Conservation (phyloP, 1,139 yeast genomes). For the Pichia sp. region DNA sequence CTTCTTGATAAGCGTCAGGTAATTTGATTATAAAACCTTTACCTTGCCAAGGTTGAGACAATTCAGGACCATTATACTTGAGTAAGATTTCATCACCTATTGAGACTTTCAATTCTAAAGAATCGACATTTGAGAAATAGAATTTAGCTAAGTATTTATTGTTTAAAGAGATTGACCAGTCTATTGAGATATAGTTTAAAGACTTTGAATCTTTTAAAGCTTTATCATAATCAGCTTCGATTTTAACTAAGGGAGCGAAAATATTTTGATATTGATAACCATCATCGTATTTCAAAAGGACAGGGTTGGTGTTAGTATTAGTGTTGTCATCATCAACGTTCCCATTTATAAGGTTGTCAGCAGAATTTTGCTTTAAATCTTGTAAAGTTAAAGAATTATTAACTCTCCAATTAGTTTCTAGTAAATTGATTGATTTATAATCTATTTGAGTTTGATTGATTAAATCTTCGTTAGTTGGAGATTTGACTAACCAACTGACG, state of each 20-base stretch:
- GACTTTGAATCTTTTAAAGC: slow-evolving; percentile 73
- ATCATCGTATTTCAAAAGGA: slow-evolving; percentile 69
- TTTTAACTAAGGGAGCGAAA: slow-evolving; percentile 74
- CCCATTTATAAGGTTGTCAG: no score
- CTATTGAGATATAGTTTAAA: slow-evolving; percentile 62
- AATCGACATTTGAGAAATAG: slow-evolving; percentile 58
- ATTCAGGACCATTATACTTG: slow-evolving; percentile 44
- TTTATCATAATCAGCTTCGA: slow-evolving; percentile 77
- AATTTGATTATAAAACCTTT: slow-evolving; percentile 64
- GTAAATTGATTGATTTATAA: slow-evolving; percentile 58
- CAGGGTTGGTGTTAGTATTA: no score
- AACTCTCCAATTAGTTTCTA: slow-evolving; percentile 79
- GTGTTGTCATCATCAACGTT: no score
- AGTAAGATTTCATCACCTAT: slow-evolving; percentile 79
- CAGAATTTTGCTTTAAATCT: slow-evolving; percentile 35
- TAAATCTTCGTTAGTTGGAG: slow-evolving; percentile 60
- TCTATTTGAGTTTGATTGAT: slow-evolving; percentile 48
- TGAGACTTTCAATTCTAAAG: slow-evolving; percentile 63
- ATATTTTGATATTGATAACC: slow-evolving; percentile 82
- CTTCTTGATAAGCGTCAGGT: slow-evolving; percentile 64
- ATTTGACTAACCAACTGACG: slow-evolving; percentile 72
- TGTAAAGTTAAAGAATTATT: slow-evolving; percentile 56
- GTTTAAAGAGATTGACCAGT: slow-evolving; percentile 68
- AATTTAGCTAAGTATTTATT: slow-evolving; percentile 66
- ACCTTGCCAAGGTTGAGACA: slow-evolving; percentile 57